These are phyloP conservation scores for Phytopythium cucurbitacearum DNA, from an alignment of 352 stramenopile genomes.

Conservation along the genomic window DNA sequence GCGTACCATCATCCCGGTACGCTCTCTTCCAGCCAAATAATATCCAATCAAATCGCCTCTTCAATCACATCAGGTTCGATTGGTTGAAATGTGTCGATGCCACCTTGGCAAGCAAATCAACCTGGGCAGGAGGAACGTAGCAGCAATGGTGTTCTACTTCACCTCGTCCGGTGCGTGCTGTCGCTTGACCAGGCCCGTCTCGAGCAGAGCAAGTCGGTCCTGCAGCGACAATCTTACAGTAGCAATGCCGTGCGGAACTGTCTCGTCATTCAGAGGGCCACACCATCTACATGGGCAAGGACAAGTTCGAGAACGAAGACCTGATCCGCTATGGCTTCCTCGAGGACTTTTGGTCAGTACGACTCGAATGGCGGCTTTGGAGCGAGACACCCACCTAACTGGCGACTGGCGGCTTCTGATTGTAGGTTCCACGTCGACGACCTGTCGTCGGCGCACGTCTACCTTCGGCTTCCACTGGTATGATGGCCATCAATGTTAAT, in stretches of 20 bases:
- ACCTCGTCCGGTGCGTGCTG: conserved; percentile 63
- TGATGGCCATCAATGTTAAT: conserved; percentile 1
- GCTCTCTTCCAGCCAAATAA: too few relatives aligned
- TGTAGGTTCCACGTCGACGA: conserved; percentile 97
- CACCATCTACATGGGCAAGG: conserved; percentile 96
- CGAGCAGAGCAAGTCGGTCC: not conserved
- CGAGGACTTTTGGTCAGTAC: conserved; percentile 89
- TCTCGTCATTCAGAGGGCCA: conserved; percentile 58
- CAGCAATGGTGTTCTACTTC: conserved; percentile 77
- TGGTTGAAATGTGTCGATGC: too few relatives aligned
- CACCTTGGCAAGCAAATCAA: too few relatives aligned
- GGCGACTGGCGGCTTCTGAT: not conserved
- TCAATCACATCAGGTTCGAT: too few relatives aligned
- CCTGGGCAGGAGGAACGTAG: not conserved
- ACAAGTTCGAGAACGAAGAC: conserved; percentile 99
- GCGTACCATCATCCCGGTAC: too few relatives aligned
- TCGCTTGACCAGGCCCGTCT: not conserved
- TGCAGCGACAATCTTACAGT: not conserved
- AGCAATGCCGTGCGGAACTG: too few relatives aligned
- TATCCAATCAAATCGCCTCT: too few relatives aligned
- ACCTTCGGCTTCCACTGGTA: conserved; percentile 91
- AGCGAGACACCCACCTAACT: not conserved
- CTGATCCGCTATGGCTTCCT: conserved; percentile 96
- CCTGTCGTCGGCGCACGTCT: conserved; percentile 97
- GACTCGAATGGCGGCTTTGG: not conserved